Conservation (phyloP, 2,329 filamentous ascomycete genomes). For the Chaetomiaceae sp. region DNA sequence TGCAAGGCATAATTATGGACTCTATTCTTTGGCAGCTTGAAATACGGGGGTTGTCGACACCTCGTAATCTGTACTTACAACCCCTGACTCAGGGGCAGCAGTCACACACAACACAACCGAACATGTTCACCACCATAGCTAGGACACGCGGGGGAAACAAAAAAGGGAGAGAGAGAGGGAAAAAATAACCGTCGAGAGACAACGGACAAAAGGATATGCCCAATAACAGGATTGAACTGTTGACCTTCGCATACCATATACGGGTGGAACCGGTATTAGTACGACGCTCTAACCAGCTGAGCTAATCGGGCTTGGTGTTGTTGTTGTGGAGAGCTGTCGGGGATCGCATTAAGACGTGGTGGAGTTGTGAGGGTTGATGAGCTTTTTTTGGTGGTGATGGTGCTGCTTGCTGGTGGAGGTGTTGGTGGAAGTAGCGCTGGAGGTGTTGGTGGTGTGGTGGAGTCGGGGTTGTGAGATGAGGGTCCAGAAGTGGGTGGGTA, state of each 20-base stretch:
- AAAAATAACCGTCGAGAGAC: neutral
- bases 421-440: no score
- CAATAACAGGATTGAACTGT: slow-evolving; percentile 24
- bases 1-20: no score
- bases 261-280: slow-evolving; percentile 16
- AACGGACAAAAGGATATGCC: slow-evolving; percentile 7
- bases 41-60: no score
- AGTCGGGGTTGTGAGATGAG: no score
- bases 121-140: neutral
- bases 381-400: no score
- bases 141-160: neutral
- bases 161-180: neutral
- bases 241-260: slow-evolving; percentile 21
- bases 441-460: no score
- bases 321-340: neutral
- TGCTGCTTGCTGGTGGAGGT: no score
- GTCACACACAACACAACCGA: no score
- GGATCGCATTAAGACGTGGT: no score
- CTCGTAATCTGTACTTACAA: no score
- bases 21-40: no score
- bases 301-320: slow-evolving; percentile 17
- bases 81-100: neutral
- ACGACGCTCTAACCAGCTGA: slow-evolving; percentile 24
- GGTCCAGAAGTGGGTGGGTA: no score
- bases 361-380: neutral